A percentile compares a stretch with the other conserved stretches of the same genome.
Conservation (phyloP, 805 yeast species). For the Metschnikowia borealis region DNA sequence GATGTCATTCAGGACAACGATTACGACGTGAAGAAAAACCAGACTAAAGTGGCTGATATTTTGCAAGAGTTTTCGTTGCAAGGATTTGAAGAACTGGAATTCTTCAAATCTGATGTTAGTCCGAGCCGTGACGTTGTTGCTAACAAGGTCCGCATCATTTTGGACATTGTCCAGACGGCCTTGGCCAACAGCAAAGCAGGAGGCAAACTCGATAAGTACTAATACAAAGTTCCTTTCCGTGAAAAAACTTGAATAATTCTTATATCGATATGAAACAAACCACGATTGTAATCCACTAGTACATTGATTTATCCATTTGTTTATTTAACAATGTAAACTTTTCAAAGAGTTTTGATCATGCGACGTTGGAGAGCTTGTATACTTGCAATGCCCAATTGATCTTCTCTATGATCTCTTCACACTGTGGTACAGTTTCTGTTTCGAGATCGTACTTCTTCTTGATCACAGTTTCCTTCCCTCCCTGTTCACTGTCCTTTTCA, state of each 20-base stretch:
- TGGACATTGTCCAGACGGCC: background rate
- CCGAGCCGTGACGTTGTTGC: background rate
- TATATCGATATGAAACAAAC: too few species aligned
- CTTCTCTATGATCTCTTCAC: slow-evolving; percentile 73
- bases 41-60: background rate
- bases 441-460: slow-evolving; percentile 86
- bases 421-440: slow-evolving; percentile 56
- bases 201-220: background rate
- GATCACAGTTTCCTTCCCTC: slow-evolving; percentile 52
- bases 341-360: background rate
- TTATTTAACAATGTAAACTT: too few species aligned
- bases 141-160: background rate
- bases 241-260: too few species aligned
- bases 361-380: slow-evolving; percentile 36
- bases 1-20: slow-evolving; percentile 13
- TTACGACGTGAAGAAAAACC: slow-evolving; percentile 11
- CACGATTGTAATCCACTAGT: too few species aligned
- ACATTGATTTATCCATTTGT: too few species aligned
- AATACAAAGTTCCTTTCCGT: background rate
- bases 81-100: background rate
- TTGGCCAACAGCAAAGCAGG: background rate
- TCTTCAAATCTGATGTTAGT: background rate
- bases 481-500: slow-evolving; percentile 26
- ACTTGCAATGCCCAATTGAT: slow-evolving; percentile 55
- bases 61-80: slow-evolving; percentile 1